These are phyloP conservation scores for Mucor ambiguus DNA, from an alignment of 371 early-diverging fungal genomes.

Conservation along the genomic window DNA sequence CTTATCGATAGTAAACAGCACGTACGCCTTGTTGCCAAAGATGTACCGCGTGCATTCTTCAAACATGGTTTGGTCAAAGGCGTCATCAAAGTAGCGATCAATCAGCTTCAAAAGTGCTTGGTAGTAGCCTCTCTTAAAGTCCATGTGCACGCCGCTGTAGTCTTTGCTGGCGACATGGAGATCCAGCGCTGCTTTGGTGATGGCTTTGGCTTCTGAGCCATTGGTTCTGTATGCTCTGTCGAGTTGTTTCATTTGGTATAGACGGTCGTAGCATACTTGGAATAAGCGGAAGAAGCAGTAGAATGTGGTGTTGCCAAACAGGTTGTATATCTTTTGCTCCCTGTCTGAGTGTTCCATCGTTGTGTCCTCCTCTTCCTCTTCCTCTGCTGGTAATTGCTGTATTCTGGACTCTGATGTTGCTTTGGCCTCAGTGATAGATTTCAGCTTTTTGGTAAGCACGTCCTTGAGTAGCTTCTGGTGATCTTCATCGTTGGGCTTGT, in stretches of 20 bases:
- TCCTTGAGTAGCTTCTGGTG: constrained; percentile 24
- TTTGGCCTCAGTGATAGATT: background rate
- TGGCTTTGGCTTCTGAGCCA: constrained; percentile 52
- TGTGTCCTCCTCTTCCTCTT: constrained; percentile 14
- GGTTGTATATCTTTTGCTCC: constrained; percentile 46
- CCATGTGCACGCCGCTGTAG: constrained; percentile 31
- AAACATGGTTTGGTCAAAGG: constrained; percentile 81
- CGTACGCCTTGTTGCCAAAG: constrained; percentile 86
- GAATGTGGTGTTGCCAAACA: constrained; percentile 76
- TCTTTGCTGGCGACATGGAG: constrained; percentile 8
- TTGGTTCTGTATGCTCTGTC: constrained; percentile 60
- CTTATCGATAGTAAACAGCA: constrained; percentile 86
- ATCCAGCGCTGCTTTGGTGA: constrained; percentile 56
- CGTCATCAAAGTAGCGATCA: constrained; percentile 72
- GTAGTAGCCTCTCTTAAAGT: constrained; percentile 63
- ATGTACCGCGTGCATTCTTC: constrained; percentile 89
- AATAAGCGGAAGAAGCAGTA: constrained; percentile 90
- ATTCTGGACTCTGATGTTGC: constrained; percentile 5
- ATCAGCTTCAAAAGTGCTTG: constrained; percentile 69
- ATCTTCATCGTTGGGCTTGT: constrained; percentile 21
- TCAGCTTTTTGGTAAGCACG: constrained; percentile 25
- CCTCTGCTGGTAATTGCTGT: background rate
- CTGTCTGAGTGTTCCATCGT: constrained; percentile 9
- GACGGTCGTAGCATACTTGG: constrained; percentile 75
- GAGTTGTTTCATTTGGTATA: constrained; percentile 75